phyloP scores from a whole-genome alignment of 1,284 basidiomycete genomes.

The Phlebopus sp. region DNA sequence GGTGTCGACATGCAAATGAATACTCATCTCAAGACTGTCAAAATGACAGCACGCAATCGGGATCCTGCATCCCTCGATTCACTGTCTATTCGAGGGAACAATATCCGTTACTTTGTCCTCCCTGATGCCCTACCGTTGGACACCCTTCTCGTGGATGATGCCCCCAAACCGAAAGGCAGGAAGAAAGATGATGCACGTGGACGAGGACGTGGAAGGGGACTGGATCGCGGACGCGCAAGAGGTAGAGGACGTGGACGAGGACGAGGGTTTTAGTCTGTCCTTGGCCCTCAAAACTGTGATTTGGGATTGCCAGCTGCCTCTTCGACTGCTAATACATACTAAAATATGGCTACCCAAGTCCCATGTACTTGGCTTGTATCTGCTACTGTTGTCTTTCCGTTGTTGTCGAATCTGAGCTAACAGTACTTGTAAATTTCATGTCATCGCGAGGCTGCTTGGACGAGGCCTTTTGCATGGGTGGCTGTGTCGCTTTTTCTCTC shows the following conservation, averaged over 20 bases:
- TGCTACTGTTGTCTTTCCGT: constrained; percentile 15
- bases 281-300: constrained; percentile 6
- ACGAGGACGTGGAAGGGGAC: constrained; percentile 50
- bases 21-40: constrained; percentile 95
- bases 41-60: constrained; percentile 89
- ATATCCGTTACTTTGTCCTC: constrained; percentile 91
- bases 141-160: constrained; percentile 95
- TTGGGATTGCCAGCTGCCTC: constrained; percentile 6
- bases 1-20: constrained; percentile 98
- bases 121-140: constrained; percentile 96
- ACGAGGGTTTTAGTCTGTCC: constrained; percentile 32
- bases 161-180: constrained; percentile 90
- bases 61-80: constrained; percentile 82
- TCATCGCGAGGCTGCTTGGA: no score
- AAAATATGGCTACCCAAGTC: constrained; percentile 19
- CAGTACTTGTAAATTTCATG: no score
- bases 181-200: constrained; percentile 76
- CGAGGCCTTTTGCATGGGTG: no score
- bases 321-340: constrained; percentile 16
- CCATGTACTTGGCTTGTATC: constrained; percentile 25
- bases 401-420: background rate
- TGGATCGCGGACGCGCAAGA: constrained; percentile 46
- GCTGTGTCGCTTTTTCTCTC: constrained; percentile 19
- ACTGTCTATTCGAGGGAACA: constrained; percentile 90
- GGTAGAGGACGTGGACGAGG: constrained; percentile 54